Conservation (phyloP, 345 rosid genomes). For the Linum tenue region DNA sequence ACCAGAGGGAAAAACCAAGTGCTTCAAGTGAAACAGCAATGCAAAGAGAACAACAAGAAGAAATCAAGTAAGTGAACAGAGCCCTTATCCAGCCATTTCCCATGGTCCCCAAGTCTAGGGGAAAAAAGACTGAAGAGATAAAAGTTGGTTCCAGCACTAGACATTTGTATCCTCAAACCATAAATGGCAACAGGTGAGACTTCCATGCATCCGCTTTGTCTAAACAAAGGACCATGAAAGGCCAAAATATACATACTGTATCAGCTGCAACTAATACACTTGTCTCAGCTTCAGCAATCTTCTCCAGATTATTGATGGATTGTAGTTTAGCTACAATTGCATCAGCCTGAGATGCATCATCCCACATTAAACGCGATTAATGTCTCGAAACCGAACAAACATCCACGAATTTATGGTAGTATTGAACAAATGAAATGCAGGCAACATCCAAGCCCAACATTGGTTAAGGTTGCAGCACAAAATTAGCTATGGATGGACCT, state of each 20-base stretch:
- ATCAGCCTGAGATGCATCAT: constrained; percentile 49
- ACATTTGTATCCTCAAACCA: constrained; percentile 31
- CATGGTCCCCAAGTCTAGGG: background rate
- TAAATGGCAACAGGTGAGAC: constrained; percentile 30
- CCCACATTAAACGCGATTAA: constrained; percentile 14
- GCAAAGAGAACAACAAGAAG: background rate
- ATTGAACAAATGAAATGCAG: background rate
- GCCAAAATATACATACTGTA: constrained; percentile 47
- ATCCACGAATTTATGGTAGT: background rate
- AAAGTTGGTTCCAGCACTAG: background rate
- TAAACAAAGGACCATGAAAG: constrained; percentile 13
- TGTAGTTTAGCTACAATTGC: constrained; percentile 45
- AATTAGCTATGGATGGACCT: background rate
- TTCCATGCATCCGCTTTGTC: constrained; percentile 3
- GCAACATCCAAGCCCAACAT: too few species aligned
- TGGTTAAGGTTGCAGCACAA: background rate
- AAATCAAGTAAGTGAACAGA: background rate
- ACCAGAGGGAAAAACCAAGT: constrained; percentile 10
- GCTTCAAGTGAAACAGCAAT: background rate
- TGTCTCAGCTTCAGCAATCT: constrained; percentile 29
- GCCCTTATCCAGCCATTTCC: background rate
- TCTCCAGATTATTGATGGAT: constrained; percentile 18
- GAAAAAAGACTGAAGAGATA: background rate
- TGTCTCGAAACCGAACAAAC: background rate
- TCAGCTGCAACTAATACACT: constrained; percentile 57